Conservation (phyloP, 352 stramenopile species). For the Phytophthora rubi region DNA sequence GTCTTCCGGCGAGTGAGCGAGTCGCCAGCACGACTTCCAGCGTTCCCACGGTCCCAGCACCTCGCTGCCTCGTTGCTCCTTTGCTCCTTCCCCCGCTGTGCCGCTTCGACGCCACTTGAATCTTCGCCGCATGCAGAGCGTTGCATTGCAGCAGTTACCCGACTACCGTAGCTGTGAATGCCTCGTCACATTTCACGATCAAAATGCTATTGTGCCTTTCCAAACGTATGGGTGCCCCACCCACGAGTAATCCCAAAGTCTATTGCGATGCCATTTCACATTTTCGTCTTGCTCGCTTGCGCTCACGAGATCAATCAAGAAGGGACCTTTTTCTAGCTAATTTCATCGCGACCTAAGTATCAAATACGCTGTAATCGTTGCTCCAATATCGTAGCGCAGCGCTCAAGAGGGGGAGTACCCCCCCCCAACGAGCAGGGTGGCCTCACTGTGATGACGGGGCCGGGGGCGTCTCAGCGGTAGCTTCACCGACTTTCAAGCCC, state of each 20-base stretch:
- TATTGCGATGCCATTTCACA: neutral
- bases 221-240: too few relatives aligned
- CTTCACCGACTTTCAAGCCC: constrained; percentile 52
- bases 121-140: constrained; percentile 33
- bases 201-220: too few relatives aligned
- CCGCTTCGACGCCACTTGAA: constrained; percentile 12
- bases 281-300: neutral
- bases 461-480: constrained; percentile 20
- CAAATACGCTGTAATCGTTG: neutral
- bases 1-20: constrained; percentile 16
- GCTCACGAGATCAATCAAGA: neutral
- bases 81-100: neutral
- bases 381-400: neutral
- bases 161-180: too few relatives aligned
- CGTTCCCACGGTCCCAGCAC: neutral
- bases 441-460: constrained; percentile 34
- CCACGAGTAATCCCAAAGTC: neutral
- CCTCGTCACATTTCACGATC: too few relatives aligned
- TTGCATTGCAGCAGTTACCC: too few relatives aligned
- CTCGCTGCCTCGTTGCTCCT: neutral
- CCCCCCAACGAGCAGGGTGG: neutral
- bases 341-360: constrained; percentile 8
- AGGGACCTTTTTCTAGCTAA: constrained; percentile 11
- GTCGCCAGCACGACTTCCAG: constrained; percentile 22
- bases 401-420: too few relatives aligned